A percentile compares a stretch with the other conserved stretches of the same genome.
Conservation (phyloP, 2,329 filamentous ascomycete genomes). For the Claviceps africana region DNA sequence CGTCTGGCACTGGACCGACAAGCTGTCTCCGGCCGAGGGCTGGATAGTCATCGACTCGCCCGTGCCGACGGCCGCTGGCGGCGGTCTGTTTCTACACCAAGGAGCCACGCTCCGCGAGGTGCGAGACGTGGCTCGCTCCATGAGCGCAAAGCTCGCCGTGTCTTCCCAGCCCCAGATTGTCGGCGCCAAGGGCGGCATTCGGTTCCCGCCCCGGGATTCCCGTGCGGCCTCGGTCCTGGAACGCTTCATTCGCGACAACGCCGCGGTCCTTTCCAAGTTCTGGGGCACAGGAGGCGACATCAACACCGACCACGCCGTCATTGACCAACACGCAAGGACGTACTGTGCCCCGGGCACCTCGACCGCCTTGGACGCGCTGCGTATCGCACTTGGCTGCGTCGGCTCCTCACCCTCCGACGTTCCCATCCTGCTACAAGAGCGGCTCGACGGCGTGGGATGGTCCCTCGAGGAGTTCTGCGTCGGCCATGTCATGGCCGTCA, state of each 20-base stretch:
- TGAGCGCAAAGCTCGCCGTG: neutral
- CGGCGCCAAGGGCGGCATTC: neutral
- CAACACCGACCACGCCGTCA: neutral
- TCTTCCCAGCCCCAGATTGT: neutral
- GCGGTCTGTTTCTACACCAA: neutral
- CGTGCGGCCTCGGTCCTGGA: neutral
- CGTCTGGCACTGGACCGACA: neutral
- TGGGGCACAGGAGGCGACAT: neutral
- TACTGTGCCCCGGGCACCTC: neutral
- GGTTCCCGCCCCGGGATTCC: neutral
- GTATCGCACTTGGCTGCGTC: neutral
- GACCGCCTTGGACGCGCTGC: neutral
- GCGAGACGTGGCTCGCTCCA: neutral
- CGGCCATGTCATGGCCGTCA: neutral
- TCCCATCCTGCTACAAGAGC: neutral
- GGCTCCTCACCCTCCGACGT: neutral
- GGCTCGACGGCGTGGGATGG: neutral
- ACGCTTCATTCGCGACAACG: neutral
- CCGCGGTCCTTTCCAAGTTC: neutral
- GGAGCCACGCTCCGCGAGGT: neutral
- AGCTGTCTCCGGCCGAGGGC: neutral
- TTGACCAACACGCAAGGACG: neutral
- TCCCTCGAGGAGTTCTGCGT: neutral
- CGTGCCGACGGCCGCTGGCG: neutral
- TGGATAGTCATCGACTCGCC: neutral